These are phyloP conservation scores for Tanacetum coccineum DNA, from an alignment of 129 eudicot genomes.

Conservation along the genomic window DNA sequence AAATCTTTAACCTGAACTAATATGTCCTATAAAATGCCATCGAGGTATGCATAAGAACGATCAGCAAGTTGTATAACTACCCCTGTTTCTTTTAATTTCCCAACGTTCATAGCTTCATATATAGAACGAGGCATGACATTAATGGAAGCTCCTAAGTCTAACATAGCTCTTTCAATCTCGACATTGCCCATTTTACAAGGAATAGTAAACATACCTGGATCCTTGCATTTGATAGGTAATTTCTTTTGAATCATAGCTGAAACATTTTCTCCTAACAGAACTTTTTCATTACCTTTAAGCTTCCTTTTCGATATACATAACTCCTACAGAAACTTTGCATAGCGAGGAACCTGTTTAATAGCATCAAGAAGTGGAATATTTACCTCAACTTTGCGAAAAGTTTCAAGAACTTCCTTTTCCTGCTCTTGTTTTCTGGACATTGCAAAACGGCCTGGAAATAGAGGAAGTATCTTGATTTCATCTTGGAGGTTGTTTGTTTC, in stretches of 20 bases:
- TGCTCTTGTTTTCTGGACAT: neutral
- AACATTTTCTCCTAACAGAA: neutral
- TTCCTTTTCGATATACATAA: constrained; percentile 4
- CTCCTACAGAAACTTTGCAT: constrained; percentile 17
- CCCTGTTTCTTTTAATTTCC: neutral
- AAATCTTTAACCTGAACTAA: constrained; percentile 20
- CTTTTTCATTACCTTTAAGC: constrained; percentile 3
- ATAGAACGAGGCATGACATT: neutral
- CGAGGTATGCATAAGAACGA: neutral
- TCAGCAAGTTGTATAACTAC: constrained; percentile 14
- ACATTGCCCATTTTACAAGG: neutral
- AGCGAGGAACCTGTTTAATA: neutral
- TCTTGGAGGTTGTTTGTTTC: no score
- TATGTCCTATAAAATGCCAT: constrained; percentile 12
- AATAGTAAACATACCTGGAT: constrained; percentile 16
- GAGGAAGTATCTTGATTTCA: neutral
- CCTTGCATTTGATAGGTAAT: neutral
- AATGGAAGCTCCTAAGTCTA: constrained; percentile 15
- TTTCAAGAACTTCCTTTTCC: neutral
- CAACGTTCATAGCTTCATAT: neutral
- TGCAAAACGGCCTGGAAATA: neutral
- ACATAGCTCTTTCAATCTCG: neutral
- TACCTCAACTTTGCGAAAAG: neutral
- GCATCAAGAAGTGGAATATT: constrained; percentile 15
- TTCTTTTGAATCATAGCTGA: constrained; percentile 4